Evolutionary conservation across 352 stramenopile species (phyloP).

Genomic region (Globisporangium takayamanum): DNA sequence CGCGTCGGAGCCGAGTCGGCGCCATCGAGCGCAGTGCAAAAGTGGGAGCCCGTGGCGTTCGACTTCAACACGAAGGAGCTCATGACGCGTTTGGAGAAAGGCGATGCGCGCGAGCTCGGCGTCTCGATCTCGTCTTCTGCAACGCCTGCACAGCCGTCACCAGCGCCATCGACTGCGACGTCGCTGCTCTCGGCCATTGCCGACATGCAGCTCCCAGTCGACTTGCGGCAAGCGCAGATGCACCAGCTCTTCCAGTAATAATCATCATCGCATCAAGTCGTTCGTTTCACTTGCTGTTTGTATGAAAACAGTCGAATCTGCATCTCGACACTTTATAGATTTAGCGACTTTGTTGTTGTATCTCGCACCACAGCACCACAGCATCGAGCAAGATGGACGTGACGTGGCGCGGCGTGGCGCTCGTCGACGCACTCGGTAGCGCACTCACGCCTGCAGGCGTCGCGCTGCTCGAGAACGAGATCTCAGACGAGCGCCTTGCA

Average conservation of each 20-base stretch:
- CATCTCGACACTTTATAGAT: not conserved
- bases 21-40: slow-evolving; percentile 15
- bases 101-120: slow-evolving; percentile 44
- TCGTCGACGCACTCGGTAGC: slow-evolving; percentile 28
- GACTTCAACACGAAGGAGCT: slow-evolving; percentile 48
- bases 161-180: slow-evolving; percentile 3
- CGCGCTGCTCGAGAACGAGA: slow-evolving; percentile 33
- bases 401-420: slow-evolving; percentile 32
- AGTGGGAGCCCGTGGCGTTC: slow-evolving; percentile 61
- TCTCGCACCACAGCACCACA: not conserved
- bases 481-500: slow-evolving; percentile 43
- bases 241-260: slow-evolving; percentile 5
- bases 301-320: not conserved
- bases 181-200: slow-evolving; percentile 9
- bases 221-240: slow-evolving; percentile 2
- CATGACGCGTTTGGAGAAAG: slow-evolving; percentile 44
- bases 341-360: too few species aligned
- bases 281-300: not conserved
- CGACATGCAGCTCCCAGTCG: slow-evolving; percentile 13
- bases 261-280: not conserved
- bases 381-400: slow-evolving; percentile 29
- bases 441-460: slow-evolving; percentile 25
- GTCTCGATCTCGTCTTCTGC: slow-evolving; percentile 43
- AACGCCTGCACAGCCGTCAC: not conserved
- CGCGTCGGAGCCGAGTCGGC: slow-evolving; percentile 26